Percentiles rank a stretch among this genome's conserved stretches.
phyloP scores from a whole-genome alignment of 768 basidiomycete species.

The Fomitopsis pulvina region DNA sequence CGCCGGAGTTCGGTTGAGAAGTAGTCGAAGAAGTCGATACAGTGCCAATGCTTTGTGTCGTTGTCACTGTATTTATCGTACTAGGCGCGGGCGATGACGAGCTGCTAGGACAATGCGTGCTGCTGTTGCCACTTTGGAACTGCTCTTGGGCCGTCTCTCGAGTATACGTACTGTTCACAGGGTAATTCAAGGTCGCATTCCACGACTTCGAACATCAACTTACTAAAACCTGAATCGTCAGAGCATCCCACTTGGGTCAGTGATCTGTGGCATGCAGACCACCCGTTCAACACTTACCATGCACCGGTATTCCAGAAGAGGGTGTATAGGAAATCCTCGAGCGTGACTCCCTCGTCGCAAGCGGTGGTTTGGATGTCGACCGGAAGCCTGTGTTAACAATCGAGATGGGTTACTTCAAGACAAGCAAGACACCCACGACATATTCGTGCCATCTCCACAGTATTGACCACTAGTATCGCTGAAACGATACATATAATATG shows the following conservation, averaged over 20 bases:
- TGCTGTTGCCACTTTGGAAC: background rate
- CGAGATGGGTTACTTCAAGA: too few relatives aligned
- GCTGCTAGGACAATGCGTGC: background rate
- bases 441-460: background rate
- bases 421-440: background rate
- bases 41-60: too few relatives aligned
- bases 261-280: background rate
- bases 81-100: too few relatives aligned
- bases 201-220: background rate
- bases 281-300: background rate
- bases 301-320: slow-evolving; percentile 2
- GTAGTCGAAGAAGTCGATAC: too few relatives aligned
- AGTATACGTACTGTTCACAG: background rate
- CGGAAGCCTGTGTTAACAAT: background rate
- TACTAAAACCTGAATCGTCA: background rate
- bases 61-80: too few relatives aligned
- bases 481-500: background rate
- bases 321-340: background rate
- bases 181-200: background rate
- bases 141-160: background rate
- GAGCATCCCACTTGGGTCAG: background rate
- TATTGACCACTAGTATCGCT: background rate
- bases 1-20: too few relatives aligned
- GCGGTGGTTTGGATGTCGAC: background rate
- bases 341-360: background rate